Base-by-base conservation (phyloP, 1,284 basidiomycete genomes). In the Fistulina hepatica region DNA sequence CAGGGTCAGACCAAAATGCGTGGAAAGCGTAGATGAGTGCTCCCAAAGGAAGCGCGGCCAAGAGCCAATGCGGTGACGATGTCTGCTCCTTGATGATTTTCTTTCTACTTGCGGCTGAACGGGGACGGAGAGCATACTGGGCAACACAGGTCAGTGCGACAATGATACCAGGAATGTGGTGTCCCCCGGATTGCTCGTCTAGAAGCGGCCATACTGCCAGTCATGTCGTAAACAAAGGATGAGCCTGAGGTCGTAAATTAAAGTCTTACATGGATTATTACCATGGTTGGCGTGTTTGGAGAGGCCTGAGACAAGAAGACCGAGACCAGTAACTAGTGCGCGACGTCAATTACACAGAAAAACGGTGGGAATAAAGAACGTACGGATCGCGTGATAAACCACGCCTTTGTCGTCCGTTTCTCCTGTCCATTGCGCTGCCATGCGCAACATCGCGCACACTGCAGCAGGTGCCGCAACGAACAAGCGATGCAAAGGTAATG, bases 221-320 rank as follows among this genome's bases (percentile, higher is more conserved):
- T 13, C 16, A 36, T 19, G 43, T 36, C 12, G 30, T 36, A 16
- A 44, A 11, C 12, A 13, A 15, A 28, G 23, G 39, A 37, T 24
- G 24, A 11, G 11, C 24, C 24, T 25, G 12, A 16, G 23, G 22
- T 21, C 20, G 31, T 12, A 30, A 30, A 34, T 11, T 17, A 21
- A 23, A 20, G 3, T 51, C 62, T 25, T 52, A 81, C 81, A 61
- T 47, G 89, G 89, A 51, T 91, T 91, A 47, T 84, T 86, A 0
- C 78, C 74, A 51, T 85, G 70, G 49, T 89, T 88, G 9, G 72
- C 65, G 49, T 84, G 81, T 53, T 91, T 92, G 21, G 76, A 66
- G n/a, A 89, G 47, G 2, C 81, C 73, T 5, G 79, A 72, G 6
- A 81, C 37, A 15, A 84, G 49, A n/a, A 91, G 60, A 2, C 88